Conservation (phyloP, 805 yeast genomes). For the Metschnikowia cubensis region DNA sequence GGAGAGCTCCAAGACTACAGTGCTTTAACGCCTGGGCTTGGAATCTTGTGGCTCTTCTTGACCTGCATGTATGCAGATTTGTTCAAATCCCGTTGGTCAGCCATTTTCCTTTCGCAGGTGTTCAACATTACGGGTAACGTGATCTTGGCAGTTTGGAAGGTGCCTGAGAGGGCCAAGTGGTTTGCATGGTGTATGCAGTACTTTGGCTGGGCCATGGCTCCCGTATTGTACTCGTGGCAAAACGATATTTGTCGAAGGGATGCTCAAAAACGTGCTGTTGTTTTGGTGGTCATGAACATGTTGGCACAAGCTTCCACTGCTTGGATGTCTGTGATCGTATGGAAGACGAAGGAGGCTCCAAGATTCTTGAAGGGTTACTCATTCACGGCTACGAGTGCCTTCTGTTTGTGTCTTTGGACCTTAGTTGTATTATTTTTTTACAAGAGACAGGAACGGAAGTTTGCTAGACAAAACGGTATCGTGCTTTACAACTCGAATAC, state of each 20-base stretch:
- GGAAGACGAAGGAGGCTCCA: slow-evolving; percentile 59
- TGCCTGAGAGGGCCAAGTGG: slow-evolving; percentile 58
- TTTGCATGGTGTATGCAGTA: slow-evolving; percentile 58
- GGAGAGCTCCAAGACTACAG: slow-evolving; percentile 37
- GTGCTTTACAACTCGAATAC: slow-evolving; percentile 24
- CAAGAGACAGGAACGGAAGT: slow-evolving; percentile 30
- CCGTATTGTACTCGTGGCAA: slow-evolving; percentile 55
- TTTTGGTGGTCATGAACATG: slow-evolving; percentile 53
- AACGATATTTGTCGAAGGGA: slow-evolving; percentile 57
- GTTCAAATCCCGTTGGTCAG: slow-evolving; percentile 44
- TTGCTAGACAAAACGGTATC: slow-evolving; percentile 36
- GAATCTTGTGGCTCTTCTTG: slow-evolving; percentile 36
- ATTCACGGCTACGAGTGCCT: slow-evolving; percentile 46
- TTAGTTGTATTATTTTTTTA: slow-evolving; percentile 48
- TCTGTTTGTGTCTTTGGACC: slow-evolving; percentile 46
- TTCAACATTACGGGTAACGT: slow-evolving; percentile 54
- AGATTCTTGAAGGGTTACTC: slow-evolving; percentile 51
- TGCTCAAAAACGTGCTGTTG: slow-evolving; percentile 51
- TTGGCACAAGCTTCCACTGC: slow-evolving; percentile 53
- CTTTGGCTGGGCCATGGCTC: slow-evolving; percentile 61
- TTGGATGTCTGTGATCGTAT: slow-evolving; percentile 45
- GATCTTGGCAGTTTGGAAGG: slow-evolving; percentile 56
- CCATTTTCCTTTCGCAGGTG: slow-evolving; percentile 48
- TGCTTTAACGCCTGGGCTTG: slow-evolving; percentile 46
- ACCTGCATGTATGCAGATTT: slow-evolving; percentile 38